These are phyloP conservation scores for Kandelia obovata DNA, from an alignment of 345 rosid species.

Conservation along the genomic window DNA sequence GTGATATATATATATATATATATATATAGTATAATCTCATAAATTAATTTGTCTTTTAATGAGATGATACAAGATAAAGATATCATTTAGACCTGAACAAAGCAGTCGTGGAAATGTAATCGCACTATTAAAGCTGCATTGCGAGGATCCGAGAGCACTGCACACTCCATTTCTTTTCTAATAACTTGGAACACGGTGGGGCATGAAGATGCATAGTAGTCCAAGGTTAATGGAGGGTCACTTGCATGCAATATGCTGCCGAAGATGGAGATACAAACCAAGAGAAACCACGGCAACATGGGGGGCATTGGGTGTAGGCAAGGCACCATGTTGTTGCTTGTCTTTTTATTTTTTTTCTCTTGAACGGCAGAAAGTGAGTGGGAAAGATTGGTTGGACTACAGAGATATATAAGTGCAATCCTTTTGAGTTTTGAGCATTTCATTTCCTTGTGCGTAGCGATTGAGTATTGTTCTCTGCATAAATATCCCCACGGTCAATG, in stretches of 20 bases:
- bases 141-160: constrained; percentile 73
- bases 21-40: too few species aligned
- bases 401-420: constrained; percentile 30
- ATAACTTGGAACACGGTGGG: constrained; percentile 61
- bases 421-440: not conserved
- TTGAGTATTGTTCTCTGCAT: constrained; percentile 32
- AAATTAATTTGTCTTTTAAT: not conserved
- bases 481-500: constrained; percentile 39
- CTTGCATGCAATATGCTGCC: constrained; percentile 26
- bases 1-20: too few species aligned
- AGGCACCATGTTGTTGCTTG: constrained; percentile 14
- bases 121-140: constrained; percentile 69
- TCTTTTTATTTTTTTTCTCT: not conserved
- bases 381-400: constrained; percentile 30
- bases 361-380: constrained; percentile 13
- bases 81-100: constrained; percentile 57
- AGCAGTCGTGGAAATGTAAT: constrained; percentile 88
- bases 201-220: constrained; percentile 67
- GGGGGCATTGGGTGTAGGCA: constrained; percentile 6
- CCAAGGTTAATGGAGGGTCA: constrained; percentile 51
- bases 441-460: constrained; percentile 5
- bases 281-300: constrained; percentile 18
- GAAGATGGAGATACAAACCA: constrained; percentile 23
- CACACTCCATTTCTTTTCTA: constrained; percentile 86
- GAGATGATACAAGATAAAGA: not conserved